Evolutionary conservation across 371 early-diverging fungal species (phyloP).

Genomic region (Mucor irregularis): DNA sequence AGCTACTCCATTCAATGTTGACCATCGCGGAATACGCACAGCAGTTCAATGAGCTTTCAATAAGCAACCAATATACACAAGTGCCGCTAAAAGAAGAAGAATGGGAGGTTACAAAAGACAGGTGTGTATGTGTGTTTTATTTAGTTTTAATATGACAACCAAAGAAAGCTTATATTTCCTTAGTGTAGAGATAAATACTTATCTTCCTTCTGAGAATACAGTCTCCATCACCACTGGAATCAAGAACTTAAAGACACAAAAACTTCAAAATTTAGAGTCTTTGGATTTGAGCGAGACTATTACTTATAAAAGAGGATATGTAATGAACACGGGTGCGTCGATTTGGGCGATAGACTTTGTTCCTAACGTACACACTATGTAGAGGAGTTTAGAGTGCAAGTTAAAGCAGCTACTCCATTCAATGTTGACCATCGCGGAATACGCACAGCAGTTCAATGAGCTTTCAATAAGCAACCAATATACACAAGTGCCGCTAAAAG

Average conservation of each 20-base stretch:
- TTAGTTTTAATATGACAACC: too few species aligned
- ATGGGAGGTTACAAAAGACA: conserved; percentile 5
- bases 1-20: not conserved
- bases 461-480: not conserved
- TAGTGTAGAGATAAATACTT: conserved; percentile 13
- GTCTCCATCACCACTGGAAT: conserved; percentile 21
- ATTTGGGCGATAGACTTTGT: conserved; percentile 71
- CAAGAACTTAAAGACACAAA: conserved; percentile 1
- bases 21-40: conserved; percentile 1
- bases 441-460: not conserved
- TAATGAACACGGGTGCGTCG: conserved; percentile 60
- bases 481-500: not conserved
- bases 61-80: not conserved
- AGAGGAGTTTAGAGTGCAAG: not conserved
- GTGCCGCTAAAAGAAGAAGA: conserved; percentile 4
- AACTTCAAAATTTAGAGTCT: conserved; percentile 6
- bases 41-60: not conserved
- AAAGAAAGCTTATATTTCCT: not conserved
- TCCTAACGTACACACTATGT: too few species aligned
- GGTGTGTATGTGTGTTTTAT: conserved; percentile 1
- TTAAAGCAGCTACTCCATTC: not conserved
- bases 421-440: conserved; percentile 3
- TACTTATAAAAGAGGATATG: conserved; percentile 23
- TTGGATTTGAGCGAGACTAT: conserved; percentile 20
- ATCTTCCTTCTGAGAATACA: conserved; percentile 18